Percentiles rank a stretch among this genome's conserved stretches.
phyloP scores from a whole-genome alignment of 148 eudicot genomes.

The Nepenthes gracilis region DNA sequence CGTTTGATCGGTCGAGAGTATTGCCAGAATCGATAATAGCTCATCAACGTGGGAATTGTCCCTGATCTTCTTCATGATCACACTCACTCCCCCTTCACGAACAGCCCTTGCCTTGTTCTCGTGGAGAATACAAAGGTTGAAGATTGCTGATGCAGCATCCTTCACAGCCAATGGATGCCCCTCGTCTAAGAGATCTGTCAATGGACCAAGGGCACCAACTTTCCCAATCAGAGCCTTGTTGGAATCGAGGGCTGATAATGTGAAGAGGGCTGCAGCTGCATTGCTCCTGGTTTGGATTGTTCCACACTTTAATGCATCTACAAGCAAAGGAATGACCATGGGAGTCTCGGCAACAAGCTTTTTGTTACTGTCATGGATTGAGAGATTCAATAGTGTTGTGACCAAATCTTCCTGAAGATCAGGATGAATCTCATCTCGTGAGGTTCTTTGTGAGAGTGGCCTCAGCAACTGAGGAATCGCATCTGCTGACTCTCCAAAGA shows the following conservation, averaged over 20 bases:
- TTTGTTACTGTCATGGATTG: conserved; percentile 88
- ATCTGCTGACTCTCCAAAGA: conserved; percentile 57
- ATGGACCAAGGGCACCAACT: conserved; percentile 61
- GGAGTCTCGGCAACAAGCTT: conserved; percentile 85
- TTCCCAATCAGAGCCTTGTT: conserved; percentile 72
- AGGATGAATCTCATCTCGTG: conserved; percentile 16
- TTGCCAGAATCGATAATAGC: conserved; percentile 72
- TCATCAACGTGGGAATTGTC: conserved; percentile 53
- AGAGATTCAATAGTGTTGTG: conserved; percentile 75
- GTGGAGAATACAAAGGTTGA: conserved; percentile 67
- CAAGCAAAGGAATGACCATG: conserved; percentile 46
- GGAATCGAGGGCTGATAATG: conserved; percentile 84
- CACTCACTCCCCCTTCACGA: conserved; percentile 66
- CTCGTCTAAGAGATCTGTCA: conserved; percentile 62
- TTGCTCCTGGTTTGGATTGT: conserved; percentile 69
- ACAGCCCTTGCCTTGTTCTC: conserved; percentile 83
- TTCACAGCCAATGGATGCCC: conserved; percentile 69
- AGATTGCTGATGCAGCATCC: conserved; percentile 86
- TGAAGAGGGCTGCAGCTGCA: conserved; percentile 92
- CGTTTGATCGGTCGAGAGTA: conserved; percentile 62
- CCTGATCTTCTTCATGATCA: conserved; percentile 52
- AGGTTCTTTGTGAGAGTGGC: conserved; percentile 30
- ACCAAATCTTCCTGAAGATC: conserved; percentile 81
- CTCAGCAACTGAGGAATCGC: conserved; percentile 44
- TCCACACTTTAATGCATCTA: conserved; percentile 51